These are phyloP conservation scores for Lentinula detonsa DNA, from an alignment of 768 basidiomycete genomes.

Conservation along the genomic window DNA sequence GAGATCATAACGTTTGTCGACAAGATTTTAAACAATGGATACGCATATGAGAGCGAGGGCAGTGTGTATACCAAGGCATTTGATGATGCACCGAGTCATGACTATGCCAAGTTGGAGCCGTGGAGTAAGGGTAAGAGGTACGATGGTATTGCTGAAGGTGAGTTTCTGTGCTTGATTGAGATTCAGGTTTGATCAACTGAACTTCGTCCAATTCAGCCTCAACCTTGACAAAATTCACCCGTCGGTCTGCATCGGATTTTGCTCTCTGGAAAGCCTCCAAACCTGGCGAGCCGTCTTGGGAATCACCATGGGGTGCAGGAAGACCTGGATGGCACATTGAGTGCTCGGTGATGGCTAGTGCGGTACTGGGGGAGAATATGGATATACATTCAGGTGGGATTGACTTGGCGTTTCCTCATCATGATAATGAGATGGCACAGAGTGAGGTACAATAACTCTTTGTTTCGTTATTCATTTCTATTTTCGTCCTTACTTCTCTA, in stretches of 20 bases:
- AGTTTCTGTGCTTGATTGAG: background rate
- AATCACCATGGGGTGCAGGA: conserved; percentile 93
- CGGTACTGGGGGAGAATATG: conserved; percentile 83
- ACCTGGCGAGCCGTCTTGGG: conserved; percentile 95
- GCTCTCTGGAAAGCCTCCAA: conserved; percentile 98
- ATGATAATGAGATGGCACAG: conserved; percentile 98
- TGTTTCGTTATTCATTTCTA: too few species aligned
- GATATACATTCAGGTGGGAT: conserved; percentile 98
- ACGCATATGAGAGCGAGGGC: conserved; percentile 60
- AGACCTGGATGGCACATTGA: conserved; percentile 99
- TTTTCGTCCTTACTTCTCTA: background rate
- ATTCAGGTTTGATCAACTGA: background rate
- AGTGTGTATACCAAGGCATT: conserved; percentile 85
- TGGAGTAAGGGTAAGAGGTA: conserved; percentile 94
- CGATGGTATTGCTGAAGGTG: conserved; percentile 85
- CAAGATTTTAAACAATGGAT: conserved; percentile 81
- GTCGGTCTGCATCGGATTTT: conserved; percentile 86
- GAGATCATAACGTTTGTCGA: conserved; percentile 82
- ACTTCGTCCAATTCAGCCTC: conserved; percentile 35
- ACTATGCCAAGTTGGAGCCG: conserved; percentile 93
- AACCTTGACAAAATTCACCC: conserved; percentile 49
- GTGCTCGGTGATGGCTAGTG: conserved; percentile 97
- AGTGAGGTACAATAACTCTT: conserved; percentile 57
- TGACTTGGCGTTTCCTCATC: conserved; percentile 98
- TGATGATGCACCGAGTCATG: conserved; percentile 68